Evolutionary conservation across 2,329 filamentous ascomycete genomes (phyloP), one percentile per base, ranked within the genome.

Genomic region (Microsporum canis): DNA sequence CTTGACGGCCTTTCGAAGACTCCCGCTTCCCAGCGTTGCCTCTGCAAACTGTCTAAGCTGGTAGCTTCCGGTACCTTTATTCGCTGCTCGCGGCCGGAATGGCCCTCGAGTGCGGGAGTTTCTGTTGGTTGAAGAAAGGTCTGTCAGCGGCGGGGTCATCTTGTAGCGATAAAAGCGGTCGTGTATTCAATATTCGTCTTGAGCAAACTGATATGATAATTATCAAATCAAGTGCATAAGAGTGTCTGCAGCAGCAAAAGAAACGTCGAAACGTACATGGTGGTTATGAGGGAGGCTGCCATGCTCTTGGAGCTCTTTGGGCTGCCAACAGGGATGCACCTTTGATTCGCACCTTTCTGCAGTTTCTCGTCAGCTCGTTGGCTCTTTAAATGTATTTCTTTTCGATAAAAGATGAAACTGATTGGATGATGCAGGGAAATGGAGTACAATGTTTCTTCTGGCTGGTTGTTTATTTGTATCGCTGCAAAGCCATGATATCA

Each of bases 31-130:
- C 41, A 99, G 82, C 8, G 94, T 99, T 53, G 95, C 94, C 75
- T 99, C 95, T 59, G 94, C 94, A 81, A 97, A 99, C 75, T 99
- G 94, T 75, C 94, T 88, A 68, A 99, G 81, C 77, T 97, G 94
- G 79, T 95, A 95, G 74, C 83, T 95, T 68, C 85, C 89, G 60
- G 90, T 95, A 62, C 91, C 91, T 74, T 94, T 95, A 71, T 87
- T 88, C 49, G 86, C 79, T 64, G 87, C 87, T 70, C 91, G 88
- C 41, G 92, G 89, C 72, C 91, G 90, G 80, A 97, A 97, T 67
- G 94, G 89, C 70, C 89, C 91, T 75, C 89, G 86, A 67, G 89
- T 90, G 71, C 91, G 88, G 74, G 91, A 87, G 78, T 94, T 94
- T 68, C 89, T 94, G 71, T 31, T 45, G 17, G 29, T 59, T 10